Base-by-base conservation (phyloP, 768 basidiomycete genomes). In the Ramaria sp. region DNA sequence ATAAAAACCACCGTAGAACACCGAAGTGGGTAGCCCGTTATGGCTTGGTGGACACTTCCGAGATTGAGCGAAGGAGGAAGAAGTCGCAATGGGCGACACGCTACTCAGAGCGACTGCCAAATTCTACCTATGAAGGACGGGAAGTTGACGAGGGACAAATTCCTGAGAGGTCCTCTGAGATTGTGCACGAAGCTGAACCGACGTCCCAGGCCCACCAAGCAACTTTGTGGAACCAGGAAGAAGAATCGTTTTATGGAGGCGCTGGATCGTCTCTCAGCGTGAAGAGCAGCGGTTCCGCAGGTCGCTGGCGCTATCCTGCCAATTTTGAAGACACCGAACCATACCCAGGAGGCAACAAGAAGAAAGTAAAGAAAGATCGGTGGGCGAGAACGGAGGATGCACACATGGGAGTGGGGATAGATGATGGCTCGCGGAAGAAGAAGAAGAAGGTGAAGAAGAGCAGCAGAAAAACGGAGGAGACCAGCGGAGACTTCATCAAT, bases 21-120 rank as follows among this genome's bases (percentile, higher is more conserved):
- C 94, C 94, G 18, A 94, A 96, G 69, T 97, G 94, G 94, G 85
- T 85, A 0, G 75, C 88, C 68, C 79, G 85, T 59, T 90, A 90
- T 66, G 94, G 94, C 37, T 85, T 97, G 43, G 81, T 97, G 58
- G 82, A 92, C 66, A 83, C 79, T 22, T 73, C 82, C 34, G 82
- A 85, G 60, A 83, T 88, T 64, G 75, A 79, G 61, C 85, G 92
- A 63, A 83, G 85, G 53, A 78, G 84, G 63, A 78, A 75, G 57
- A 86, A 85, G 65, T 88, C 83, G 43, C 85, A 89, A 60, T 97
- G 94, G 94, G 85, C 89, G 10, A 72, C 69, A 53, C 82, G 88
- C 53, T 96, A 89, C 70, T 83, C 87, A 51, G 93, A 95, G 59
- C 82, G 91, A 52, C 75, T 84, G 6, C 75, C 81, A 0, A 68